Conservation (phyloP, 805 yeast species). For the Scheffersomyces coipomensis region DNA sequence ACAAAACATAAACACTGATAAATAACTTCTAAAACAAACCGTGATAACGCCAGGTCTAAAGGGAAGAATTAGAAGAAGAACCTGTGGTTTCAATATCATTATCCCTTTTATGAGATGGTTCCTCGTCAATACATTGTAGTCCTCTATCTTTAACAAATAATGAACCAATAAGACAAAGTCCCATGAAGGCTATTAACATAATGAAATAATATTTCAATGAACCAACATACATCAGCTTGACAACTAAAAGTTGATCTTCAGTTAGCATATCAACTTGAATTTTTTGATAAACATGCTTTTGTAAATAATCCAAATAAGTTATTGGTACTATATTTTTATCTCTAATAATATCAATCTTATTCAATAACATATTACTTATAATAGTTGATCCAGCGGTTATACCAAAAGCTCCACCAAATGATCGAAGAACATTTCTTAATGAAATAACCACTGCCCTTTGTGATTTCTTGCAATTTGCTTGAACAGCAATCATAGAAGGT, state of each 20-base stretch:
- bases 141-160: slow-evolving; percentile 34
- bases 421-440: slow-evolving; percentile 53
- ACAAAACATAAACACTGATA: no score
- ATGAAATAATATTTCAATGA: slow-evolving; percentile 32
- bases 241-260: slow-evolving; percentile 16
- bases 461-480: slow-evolving; percentile 46
- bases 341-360: slow-evolving; percentile 11
- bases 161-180: slow-evolving; percentile 25
- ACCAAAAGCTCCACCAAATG: slow-evolving; percentile 62
- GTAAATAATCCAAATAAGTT: slow-evolving; percentile 19
- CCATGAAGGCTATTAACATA: slow-evolving; percentile 32
- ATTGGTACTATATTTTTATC: slow-evolving; percentile 3
- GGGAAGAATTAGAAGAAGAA: background rate
- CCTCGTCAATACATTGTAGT: slow-evolving; percentile 33
- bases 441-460: slow-evolving; percentile 63
- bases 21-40: no score
- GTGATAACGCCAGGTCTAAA: no score
- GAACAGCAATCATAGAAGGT: slow-evolving; percentile 33
- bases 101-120: background rate
- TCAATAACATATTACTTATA: slow-evolving; percentile 31
- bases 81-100: background rate
- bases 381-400: slow-evolving; percentile 46
- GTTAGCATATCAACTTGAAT: slow-evolving; percentile 17
- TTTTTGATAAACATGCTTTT: slow-evolving; percentile 20
- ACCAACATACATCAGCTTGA: slow-evolving; percentile 26